phyloP scores from a whole-genome alignment of 1,284 basidiomycete genomes.

The Ustilago loliicola region DNA sequence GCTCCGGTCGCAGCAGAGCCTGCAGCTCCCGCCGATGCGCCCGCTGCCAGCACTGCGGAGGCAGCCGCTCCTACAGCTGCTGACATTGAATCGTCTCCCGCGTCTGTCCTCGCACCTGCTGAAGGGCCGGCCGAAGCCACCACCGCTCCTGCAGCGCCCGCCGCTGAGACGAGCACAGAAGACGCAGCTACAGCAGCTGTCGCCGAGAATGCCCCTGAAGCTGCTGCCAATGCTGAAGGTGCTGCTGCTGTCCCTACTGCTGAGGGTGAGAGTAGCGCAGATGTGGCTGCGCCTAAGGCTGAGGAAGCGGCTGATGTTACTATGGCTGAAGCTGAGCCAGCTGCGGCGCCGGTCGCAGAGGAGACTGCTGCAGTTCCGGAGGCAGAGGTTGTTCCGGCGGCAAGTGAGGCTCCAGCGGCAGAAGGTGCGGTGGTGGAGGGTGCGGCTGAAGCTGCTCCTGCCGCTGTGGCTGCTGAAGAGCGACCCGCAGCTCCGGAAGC shows the following conservation, averaged over 20 bases:
- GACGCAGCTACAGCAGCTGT: constrained; percentile 21
- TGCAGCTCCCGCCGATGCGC: neutral
- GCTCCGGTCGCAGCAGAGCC: neutral
- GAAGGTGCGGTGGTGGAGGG: neutral
- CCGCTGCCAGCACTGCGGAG: constrained; percentile 1
- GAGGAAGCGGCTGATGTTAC: constrained; percentile 11
- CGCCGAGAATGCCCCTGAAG: constrained; percentile 13
- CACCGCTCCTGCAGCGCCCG: neutral
- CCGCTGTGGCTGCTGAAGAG: neutral
- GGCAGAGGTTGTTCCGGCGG: neutral
- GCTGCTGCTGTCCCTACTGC: constrained; percentile 12
- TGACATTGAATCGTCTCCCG: constrained; percentile 13
- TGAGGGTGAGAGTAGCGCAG: neutral
- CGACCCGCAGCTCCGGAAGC: neutral
- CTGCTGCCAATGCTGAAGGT: constrained; percentile 3
- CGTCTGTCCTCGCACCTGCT: constrained; percentile 29
- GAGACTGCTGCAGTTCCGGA: neutral
- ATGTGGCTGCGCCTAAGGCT: neutral
- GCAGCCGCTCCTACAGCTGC: constrained; percentile 4
- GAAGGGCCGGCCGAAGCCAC: constrained; percentile 21
- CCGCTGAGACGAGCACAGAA: constrained; percentile 2
- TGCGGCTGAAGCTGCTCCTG: constrained; percentile 7
- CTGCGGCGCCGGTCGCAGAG: neutral
- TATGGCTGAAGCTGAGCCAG: constrained; percentile 16
- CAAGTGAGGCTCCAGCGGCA: neutral